Conservation (phyloP, 2,329 filamentous ascomycete genomes). For the Rhynchosporium graminicola region DNA sequence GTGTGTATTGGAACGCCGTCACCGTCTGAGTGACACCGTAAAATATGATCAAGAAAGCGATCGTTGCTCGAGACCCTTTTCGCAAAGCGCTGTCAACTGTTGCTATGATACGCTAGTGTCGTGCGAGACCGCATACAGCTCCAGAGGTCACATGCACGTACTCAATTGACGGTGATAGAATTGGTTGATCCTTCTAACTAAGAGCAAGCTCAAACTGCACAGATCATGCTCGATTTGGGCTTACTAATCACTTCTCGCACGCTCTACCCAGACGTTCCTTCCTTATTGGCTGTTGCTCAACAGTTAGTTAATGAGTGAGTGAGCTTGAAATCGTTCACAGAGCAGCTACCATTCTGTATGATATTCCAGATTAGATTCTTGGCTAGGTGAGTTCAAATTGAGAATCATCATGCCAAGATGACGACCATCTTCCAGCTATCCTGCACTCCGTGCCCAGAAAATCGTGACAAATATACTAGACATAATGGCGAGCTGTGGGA, state of each 20-base stretch:
- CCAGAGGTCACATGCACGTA: too few species aligned
- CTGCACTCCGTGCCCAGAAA: background rate
- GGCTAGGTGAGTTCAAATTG: background rate
- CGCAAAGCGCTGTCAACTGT: slow-evolving; percentile 36
- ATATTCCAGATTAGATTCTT: background rate
- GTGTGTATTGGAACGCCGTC: slow-evolving; percentile 39
- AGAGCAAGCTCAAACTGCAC: too few species aligned
- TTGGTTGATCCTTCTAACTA: too few species aligned
- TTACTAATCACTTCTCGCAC: too few species aligned
- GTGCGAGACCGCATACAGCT: background rate
- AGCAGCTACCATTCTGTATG: background rate
- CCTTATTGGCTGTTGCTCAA: background rate
- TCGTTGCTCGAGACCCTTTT: slow-evolving; percentile 34
- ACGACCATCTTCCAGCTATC: background rate
- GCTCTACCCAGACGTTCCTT: background rate
- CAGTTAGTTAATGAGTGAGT: too few species aligned
- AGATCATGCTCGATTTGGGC: too few species aligned
- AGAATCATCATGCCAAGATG: background rate
- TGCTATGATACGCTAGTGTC: slow-evolving; percentile 17
- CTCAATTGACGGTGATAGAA: too few species aligned
- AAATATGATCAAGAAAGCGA: slow-evolving; percentile 37
- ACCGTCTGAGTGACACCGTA: slow-evolving; percentile 36
- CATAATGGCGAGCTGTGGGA: background rate
- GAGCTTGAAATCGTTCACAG: too few species aligned
- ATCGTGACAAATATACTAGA: background rate